Base-by-base conservation (phyloP, 352 stramenopile genomes). In the Pythium brachiatum region DNA sequence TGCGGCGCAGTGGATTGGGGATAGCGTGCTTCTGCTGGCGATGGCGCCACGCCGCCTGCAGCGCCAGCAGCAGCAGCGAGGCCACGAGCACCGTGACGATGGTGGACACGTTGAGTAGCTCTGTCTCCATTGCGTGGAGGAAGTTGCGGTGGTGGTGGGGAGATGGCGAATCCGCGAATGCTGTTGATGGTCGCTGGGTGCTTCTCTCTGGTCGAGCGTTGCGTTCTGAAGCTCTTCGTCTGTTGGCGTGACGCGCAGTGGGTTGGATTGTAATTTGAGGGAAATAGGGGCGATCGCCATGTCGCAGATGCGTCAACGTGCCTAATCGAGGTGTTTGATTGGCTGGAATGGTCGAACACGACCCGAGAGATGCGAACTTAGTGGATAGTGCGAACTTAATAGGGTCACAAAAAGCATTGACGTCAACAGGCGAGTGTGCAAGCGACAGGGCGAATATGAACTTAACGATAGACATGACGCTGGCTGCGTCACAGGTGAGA, bases 1-100 rank as follows among this genome's bases (percentile, higher is more conserved):
- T 81, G 21, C 83, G 81, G 47, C 74, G 77, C 23, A 83, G 67
- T 31, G 43, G 23, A 5, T 47, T 23, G 27, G 63, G 60, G 2
- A 34, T 18, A n/a, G 11, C 27, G 12, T 41, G 41, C 25, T 51
- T 41, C 39, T 50, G 62, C n/a, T 58, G 62, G 48, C 56, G 64
- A 8, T 60, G 66, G 32, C 58, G 39, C 11, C 50, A 64, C 62
- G 71, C 66, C 53, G 71, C 51, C 21, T 75, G 74, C 3, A 78
- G 61, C 36, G 57, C 56, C 32, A 72, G 64, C 44, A 73, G 56
- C 38, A 79, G 55, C 13, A 70, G 46, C 27, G 65, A 78, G n/a
- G 78, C 65, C 58, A 54, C 54, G 48, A 84, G 56, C 52, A 81
- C 59, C 15, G 60, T 32, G 26, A 57, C 50, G 32, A 76, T 23